Evolutionary conservation across 2,329 filamentous ascomycete genomes (phyloP).

Genomic region (Trichoderma sp.): DNA sequence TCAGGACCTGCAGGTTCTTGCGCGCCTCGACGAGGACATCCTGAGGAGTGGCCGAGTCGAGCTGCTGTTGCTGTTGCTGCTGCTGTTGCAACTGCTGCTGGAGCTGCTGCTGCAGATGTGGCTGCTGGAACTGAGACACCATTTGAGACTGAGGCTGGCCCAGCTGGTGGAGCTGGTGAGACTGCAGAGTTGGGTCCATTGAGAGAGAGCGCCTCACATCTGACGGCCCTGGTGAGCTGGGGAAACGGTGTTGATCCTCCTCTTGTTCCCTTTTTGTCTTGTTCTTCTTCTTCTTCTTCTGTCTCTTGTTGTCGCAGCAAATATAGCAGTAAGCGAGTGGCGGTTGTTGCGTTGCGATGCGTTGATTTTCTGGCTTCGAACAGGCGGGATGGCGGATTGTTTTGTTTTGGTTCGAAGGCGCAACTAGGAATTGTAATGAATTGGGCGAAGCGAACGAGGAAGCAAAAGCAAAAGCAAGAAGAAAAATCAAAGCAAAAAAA

Average conservation of each 20-base stretch:
- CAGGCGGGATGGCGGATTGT: not conserved
- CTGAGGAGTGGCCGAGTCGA: constrained; percentile 38
- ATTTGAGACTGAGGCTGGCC: constrained; percentile 11
- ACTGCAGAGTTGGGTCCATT: constrained; percentile 35
- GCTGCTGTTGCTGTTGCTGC: constrained; percentile 27
- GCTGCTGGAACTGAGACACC: constrained; percentile 19
- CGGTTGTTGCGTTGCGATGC: not conserved
- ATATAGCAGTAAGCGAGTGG: constrained; percentile 4
- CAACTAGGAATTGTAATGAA: not conserved
- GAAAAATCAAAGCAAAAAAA: constrained; percentile 10
- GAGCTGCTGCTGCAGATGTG: constrained; percentile 4
- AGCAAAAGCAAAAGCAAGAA: not conserved
- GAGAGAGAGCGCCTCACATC: constrained; percentile 29
- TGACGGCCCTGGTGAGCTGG: constrained; percentile 22
- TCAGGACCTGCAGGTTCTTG: constrained; percentile 46
- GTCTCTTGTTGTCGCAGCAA: not conserved
- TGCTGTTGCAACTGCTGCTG: constrained; percentile 25
- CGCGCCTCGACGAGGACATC: constrained; percentile 46
- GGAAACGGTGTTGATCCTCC: not conserved
- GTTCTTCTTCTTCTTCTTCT: not conserved
- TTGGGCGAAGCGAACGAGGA: constrained; percentile 16
- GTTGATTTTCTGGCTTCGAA: not conserved
- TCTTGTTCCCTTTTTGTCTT: not conserved
- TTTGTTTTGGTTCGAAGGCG: not conserved
- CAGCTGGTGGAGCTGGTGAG: constrained; percentile 28